Evolutionary conservation across 768 basidiomycete genomes (phyloP), one percentile per base, ranked within the genome.

Genomic region (Xanthoconium purpureum): DNA sequence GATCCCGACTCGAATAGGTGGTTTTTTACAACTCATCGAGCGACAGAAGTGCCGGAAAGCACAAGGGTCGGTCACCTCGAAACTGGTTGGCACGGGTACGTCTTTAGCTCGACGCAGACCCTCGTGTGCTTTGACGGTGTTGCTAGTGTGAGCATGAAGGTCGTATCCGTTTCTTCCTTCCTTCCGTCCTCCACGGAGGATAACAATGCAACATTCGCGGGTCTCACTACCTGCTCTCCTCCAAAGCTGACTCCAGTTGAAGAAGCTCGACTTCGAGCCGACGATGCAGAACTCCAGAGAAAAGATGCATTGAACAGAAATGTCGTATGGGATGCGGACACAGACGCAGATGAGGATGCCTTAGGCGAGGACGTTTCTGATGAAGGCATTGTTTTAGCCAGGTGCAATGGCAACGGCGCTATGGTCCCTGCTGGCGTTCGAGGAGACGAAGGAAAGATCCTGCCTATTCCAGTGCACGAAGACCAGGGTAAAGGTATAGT

Each of bases 11-110:
- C 80, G 58, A 85, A 91, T 66, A 88, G 77, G 55, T 91, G 88
- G 84, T 89, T 82, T 65, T 89, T 94, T 66, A 84, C 87, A 64
- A 94, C 91, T 0, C 92, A 91, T 64, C 78, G 80, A 61, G 65
- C 80, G 29, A 78, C 80, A 33, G 91, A 94, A 73, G 74, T 81
- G 6, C 92, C 92, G 2, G 90, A 93, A 62, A 83, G 80, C 56
- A 86, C 81, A 68, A 84, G 75, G 54, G 73, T 91, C 28, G 91
- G 91, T 5, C 78, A 77, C 49, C 66, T 92, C 3, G 74, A 86
- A 40, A 86, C 90, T 2, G 86, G 88, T 12, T 83, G 87, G 73
- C 91, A 93, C 64, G 81, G 80, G 89, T 90, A 65, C 8, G 61
- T 50, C 43, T 49, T 57, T 14, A 37, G 33, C n/a, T 52, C 24